Evolutionary conservation across 495 filamentous ascomycete species (phyloP), one percentile per base, ranked within the genome.

Genomic region (Trichodelitschia bisporula): DNA sequence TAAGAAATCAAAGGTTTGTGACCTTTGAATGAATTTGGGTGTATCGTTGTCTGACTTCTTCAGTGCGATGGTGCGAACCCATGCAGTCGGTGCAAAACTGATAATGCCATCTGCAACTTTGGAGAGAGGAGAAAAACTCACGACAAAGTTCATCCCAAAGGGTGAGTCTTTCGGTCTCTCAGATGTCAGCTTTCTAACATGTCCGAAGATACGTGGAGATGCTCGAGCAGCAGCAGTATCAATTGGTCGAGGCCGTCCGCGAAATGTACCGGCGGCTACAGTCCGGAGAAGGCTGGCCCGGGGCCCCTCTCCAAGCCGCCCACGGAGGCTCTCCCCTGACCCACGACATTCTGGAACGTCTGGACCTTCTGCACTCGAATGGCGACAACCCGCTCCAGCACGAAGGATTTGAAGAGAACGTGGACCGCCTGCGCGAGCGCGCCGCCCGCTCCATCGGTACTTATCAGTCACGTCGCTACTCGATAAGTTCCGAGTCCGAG

Each of bases 201-300:
- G 38, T 30, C 14, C 20, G 9, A 29, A 72, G 66, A 41, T 72
- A 72, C 35, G 67, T 72, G 19, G 69, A 74, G 40, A 69, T 72
- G 62, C 61, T 74, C n/a, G 69, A 74, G 38, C 64, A 70, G 38
- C 67, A 74, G 51, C 67, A 72, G 48, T 41, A 47, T 6, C 69
- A 69, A 49, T 53, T 74, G 2, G 66, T 72, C 28, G 46, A 66
- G 25, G 66, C 58, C 17, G 51, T 72, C 1, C 64, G 67, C 38
- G 61, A 71, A 46, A 41, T 70, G 19, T 74, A 72, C 41, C 52
- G 52, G 30, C 62, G 60, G 18, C 39, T 57, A 15, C 45, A 47
- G 18, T 53, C 50, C 16, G 56, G 60, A 23, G 51, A 63, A 37
- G 48, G 51, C 21, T 74, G 69, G 69, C 45, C 50, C 1, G 69